Percentiles rank a stretch among this genome's conserved stretches.
These are phyloP conservation scores for Phytophthora cryptogea DNA, from an alignment of 352 stramenopile species.

Conservation along the genomic window DNA sequence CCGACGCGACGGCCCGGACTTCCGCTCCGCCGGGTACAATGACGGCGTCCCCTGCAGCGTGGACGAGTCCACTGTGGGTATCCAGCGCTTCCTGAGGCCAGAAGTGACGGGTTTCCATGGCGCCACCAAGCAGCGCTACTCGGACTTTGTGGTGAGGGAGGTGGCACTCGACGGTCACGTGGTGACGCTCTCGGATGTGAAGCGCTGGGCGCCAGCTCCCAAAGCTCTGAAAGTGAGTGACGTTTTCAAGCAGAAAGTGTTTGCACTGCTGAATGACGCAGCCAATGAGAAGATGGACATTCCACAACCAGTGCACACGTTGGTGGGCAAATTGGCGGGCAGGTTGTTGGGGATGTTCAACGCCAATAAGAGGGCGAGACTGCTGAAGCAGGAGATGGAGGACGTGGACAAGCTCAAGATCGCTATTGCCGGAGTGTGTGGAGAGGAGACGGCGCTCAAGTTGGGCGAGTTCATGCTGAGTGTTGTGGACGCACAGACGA, in stretches of 20 bases:
- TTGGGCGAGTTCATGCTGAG: slow-evolving; percentile 52
- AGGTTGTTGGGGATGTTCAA: slow-evolving; percentile 70
- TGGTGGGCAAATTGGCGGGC: slow-evolving; percentile 67
- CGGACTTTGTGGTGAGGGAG: slow-evolving; percentile 92
- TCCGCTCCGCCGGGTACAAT: slow-evolving; percentile 72
- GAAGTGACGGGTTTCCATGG: slow-evolving; percentile 80
- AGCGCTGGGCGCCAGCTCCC: slow-evolving; percentile 42
- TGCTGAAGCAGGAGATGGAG: slow-evolving; percentile 39
- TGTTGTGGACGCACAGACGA: slow-evolving; percentile 38
- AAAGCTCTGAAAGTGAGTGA: slow-evolving; percentile 76
- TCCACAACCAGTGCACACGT: slow-evolving; percentile 38
- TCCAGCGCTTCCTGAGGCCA: slow-evolving; percentile 64
- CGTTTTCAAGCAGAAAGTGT: slow-evolving; percentile 79
- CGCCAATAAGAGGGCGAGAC: slow-evolving; percentile 51
- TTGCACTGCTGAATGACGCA: slow-evolving; percentile 59
- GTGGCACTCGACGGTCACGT: slow-evolving; percentile 62
- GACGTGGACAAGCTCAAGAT: slow-evolving; percentile 51
- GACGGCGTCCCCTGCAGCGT: slow-evolving; percentile 77
- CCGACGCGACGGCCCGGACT: slow-evolving; percentile 38
- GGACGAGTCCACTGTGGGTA: slow-evolving; percentile 77
- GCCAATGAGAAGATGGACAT: slow-evolving; percentile 41
- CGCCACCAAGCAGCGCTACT: slow-evolving; percentile 90
- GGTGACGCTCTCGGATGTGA: slow-evolving; percentile 67
- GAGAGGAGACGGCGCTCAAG: slow-evolving; percentile 38
- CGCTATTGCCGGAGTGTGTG: slow-evolving; percentile 53